Base-by-base conservation (phyloP, 306 rosid species). In the Mimosa bimucronata region DNA sequence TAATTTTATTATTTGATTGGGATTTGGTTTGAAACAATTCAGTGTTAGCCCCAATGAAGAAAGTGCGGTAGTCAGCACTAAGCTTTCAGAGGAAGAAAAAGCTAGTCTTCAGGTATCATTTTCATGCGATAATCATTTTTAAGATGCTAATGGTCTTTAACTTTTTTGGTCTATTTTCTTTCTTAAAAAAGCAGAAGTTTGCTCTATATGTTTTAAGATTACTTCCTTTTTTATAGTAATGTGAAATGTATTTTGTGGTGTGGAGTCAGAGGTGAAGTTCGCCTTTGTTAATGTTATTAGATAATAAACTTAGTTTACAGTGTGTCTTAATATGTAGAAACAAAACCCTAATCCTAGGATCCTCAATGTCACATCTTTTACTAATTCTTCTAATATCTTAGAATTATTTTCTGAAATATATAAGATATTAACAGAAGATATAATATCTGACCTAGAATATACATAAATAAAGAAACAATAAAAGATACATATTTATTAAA, bases 11-110 rank as follows among this genome's bases (percentile, higher is more conserved):
- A 41, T 83, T 79, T 53, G 55, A 81, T 70, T 78, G 60, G 31
- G 60, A 75, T 85, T 71, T 83, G 74, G 75, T 65, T 46, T 80
- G 62, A 80, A 84, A 78, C 80, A 69, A 91, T 92, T 80, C 91
- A 81, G 91, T 80, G 75, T 87, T 40, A 76, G 85, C 84, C 89
- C 98, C 62, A 84, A 73, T 13, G 83, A 92, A 82, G 95, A 94
- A 66, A 78, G 76, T 72, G 85, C 88, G 31, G 78, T 85, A 77
- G 90, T 88, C 75, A 81, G 40, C 73, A 87, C 81, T 77, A 88
- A 90, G 82, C 83, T 91, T 80, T 87, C 98, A 0, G 85, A 88
- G 79, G 89, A 91, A 85, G 97, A 90, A 72, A 90, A 91, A 83
- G 85, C 83, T 71, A 75, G 70, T 69, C 95, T 94, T 87, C 88